phyloP scores from a whole-genome alignment of 176 grass and related monocot genomes.

The sorghum (Sorghum bicolor) region Sorghum_bicolor_NCBIv3 NC_012873.2:51604001-51604500 shows the following conservation, averaged over 20 bases:
- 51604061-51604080: slow-evolving; percentile 94
- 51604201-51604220: slow-evolving; percentile 75
- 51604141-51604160: not conserved
- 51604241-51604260: slow-evolving; percentile 72
- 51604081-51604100: slow-evolving; percentile 44
- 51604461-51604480: not conserved
- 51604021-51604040: slow-evolving; percentile 59
- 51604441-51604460: slow-evolving; percentile 12
- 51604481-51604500: not conserved
- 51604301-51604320: slow-evolving; percentile 36
- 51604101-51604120: not conserved
- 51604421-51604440: not conserved
- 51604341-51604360: not conserved
- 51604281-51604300: slow-evolving; percentile 23
- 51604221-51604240: slow-evolving; percentile 82
- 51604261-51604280: slow-evolving; percentile 65
- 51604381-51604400: slow-evolving; percentile 9
- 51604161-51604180: too few relatives aligned
- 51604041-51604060: slow-evolving; percentile 64
- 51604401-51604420: not conserved
- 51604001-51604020: slow-evolving; percentile 31
- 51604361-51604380: slow-evolving; percentile 38
- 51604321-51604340: slow-evolving; percentile 20
- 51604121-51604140: not conserved
- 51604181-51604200: slow-evolving; percentile 19